Evolutionary conservation across 1,139 yeast species (phyloP).

Genomic region (Arxiozyma slooffiae): DNA sequence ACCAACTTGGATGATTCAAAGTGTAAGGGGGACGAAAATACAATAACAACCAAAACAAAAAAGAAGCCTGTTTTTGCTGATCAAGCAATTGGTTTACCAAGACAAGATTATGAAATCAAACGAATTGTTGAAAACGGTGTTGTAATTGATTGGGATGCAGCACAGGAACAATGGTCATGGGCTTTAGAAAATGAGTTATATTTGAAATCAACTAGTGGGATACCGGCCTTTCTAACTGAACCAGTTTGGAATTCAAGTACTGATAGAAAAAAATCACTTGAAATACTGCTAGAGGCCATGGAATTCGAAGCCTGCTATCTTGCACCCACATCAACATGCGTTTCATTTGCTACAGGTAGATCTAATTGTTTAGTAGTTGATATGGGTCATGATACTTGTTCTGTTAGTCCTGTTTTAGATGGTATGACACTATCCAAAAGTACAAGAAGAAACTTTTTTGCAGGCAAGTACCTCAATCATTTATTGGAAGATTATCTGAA

Average conservation of each 20-base stretch:
- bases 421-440: constrained; percentile 77
- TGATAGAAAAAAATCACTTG: constrained; percentile 65
- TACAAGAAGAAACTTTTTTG: constrained; percentile 56
- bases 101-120: constrained; percentile 42
- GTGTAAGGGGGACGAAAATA: neutral
- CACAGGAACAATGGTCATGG: constrained; percentile 55
- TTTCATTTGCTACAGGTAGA: constrained; percentile 87
- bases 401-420: constrained; percentile 89
- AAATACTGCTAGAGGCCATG: constrained; percentile 61
- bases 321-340: constrained; percentile 80
- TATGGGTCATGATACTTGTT: constrained; percentile 73
- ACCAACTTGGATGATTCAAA: constrained; percentile 1
- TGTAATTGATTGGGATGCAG: constrained; percentile 66
- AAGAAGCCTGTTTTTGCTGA: constrained; percentile 38
- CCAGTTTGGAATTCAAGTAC: constrained; percentile 57
- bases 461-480: constrained; percentile 45
- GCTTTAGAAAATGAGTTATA: constrained; percentile 34
- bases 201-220: constrained; percentile 28
- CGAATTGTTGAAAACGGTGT: constrained; percentile 54
- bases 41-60: constrained; percentile 14
- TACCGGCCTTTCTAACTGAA: constrained; percentile 33
- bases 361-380: constrained; percentile 91
- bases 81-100: constrained; percentile 47
- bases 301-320: constrained; percentile 79
- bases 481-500: constrained; percentile 18